Percentiles rank a stretch among this genome's conserved stretches.
Evolutionary conservation across 768 basidiomycete genomes (phyloP).

Genomic region (Mycena rosella): DNA sequence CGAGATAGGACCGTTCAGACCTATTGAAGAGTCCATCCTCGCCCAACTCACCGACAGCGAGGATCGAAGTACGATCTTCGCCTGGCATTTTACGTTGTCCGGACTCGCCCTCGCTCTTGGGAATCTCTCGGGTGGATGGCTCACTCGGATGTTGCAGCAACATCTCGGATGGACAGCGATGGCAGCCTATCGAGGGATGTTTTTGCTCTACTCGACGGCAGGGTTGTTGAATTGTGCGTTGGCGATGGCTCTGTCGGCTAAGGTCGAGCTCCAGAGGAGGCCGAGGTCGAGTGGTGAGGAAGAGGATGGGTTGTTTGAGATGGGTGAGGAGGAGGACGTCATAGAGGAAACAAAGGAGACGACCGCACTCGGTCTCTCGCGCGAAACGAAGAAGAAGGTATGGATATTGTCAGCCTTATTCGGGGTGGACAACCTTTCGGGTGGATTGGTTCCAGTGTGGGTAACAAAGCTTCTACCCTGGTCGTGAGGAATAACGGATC

Average conservation of each 20-base stretch:
- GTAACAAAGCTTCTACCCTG: conserved; percentile 13
- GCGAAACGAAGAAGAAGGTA: conserved; percentile 27
- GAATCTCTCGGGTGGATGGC: conserved; percentile 29
- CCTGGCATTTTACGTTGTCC: conserved; percentile 24
- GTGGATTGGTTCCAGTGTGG: conserved; percentile 31
- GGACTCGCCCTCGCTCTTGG: conserved; percentile 20
- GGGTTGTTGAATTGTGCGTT: conserved; percentile 24
- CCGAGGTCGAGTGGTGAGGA: conserved; percentile 16
- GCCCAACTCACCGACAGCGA: conserved; percentile 18
- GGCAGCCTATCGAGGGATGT: conserved; percentile 22
- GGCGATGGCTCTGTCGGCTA: conserved; percentile 19
- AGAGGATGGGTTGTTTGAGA: conserved; percentile 28
- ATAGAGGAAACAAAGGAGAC: conserved; percentile 21
- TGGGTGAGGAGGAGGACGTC: conserved; percentile 26
- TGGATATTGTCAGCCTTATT: conserved; percentile 28
- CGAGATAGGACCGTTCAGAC: conserved; percentile 25
- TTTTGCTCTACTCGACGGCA: conserved; percentile 27
- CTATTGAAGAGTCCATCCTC: conserved; percentile 27
- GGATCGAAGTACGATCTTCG: conserved; percentile 25
- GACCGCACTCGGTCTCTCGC: conserved; percentile 17
- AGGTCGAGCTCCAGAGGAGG: conserved; percentile 25
- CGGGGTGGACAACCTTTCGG: conserved; percentile 24
- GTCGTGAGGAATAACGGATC: neutral
- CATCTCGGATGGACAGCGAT: conserved; percentile 28
- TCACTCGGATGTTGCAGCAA: conserved; percentile 25